Conservation (phyloP, 2,329 filamentous ascomycete species). For the Didymella glomerata region DNA sequence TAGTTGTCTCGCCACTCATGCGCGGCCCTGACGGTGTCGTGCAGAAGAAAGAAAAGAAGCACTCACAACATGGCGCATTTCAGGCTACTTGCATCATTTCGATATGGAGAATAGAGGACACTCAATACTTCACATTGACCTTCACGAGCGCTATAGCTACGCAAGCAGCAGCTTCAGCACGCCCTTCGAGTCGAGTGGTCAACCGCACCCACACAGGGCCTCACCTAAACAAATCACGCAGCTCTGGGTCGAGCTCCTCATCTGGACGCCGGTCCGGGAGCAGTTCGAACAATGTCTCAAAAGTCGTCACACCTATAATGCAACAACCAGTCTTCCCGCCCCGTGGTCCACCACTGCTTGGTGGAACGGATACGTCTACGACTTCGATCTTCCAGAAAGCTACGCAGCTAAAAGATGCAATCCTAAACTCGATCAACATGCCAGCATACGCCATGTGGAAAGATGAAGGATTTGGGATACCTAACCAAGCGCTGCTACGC, state of each 20-base stretch:
- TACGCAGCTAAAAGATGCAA: conserved; percentile 76
- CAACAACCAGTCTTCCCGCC: conserved; percentile 71
- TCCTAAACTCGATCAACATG: conserved; percentile 77
- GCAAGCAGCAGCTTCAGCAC: conserved; percentile 24
- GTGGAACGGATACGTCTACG: conserved; percentile 59
- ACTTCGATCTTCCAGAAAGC: conserved; percentile 77
- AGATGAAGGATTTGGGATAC: conserved; percentile 76
- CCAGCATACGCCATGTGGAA: conserved; percentile 82
- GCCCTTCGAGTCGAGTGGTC: conserved; percentile 52
- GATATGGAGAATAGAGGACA: conserved; percentile 73
- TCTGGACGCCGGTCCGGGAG: conserved; percentile 44
- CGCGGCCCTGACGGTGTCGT: conserved; percentile 22
- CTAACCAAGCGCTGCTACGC: conserved; percentile 69
- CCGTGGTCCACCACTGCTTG: conserved; percentile 68
- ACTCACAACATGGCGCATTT: conserved; percentile 47
- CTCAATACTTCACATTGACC: conserved; percentile 76
- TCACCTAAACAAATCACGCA: conserved; percentile 44
- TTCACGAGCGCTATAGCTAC: conserved; percentile 67
- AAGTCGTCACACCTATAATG: conserved; percentile 62
- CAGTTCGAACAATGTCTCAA: conserved; percentile 49
- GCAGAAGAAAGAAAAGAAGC: conserved; percentile 27
- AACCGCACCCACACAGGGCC: conserved; percentile 51
- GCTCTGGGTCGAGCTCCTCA: conserved; percentile 53
- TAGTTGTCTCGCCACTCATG: conserved; percentile 65
- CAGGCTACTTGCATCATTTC: conserved; percentile 80